Evolutionary conservation across 192 early-diverging fungal genomes (phyloP).

Genomic region (Coemansia sp.): DNA sequence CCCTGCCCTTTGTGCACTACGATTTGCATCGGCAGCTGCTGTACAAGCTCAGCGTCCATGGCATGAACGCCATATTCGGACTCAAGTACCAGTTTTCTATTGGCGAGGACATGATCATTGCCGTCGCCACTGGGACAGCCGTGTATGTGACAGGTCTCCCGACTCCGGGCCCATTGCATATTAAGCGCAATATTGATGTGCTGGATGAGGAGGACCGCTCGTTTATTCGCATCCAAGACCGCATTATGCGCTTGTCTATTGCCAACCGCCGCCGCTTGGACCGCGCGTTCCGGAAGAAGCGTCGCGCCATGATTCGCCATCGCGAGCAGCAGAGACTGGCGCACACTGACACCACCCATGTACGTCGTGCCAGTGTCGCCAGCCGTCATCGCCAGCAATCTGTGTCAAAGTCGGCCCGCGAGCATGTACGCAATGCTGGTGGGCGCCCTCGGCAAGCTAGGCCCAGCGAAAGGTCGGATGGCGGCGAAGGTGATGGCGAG

Average conservation of each 20-base stretch:
- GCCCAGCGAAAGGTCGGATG: neutral
- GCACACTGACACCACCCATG: conserved; percentile 1
- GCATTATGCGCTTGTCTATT: conserved; percentile 66
- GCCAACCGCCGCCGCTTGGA: conserved; percentile 65
- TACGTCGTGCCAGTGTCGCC: neutral
- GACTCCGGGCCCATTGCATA: conserved; percentile 65
- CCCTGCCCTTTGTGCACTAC: conserved; percentile 80
- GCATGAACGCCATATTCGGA: conserved; percentile 76
- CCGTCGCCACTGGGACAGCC: conserved; percentile 71
- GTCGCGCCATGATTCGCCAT: conserved; percentile 19
- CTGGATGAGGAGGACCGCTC: conserved; percentile 70
- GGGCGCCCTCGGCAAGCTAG: neutral
- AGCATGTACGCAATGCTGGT: neutral
- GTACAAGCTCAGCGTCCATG: conserved; percentile 75
- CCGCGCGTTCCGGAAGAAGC: conserved; percentile 41
- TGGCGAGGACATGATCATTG: conserved; percentile 59
- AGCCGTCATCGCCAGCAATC: neutral
- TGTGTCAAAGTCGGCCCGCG: conserved; percentile 11
- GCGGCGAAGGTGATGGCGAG: neutral
- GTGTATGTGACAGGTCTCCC: conserved; percentile 69
- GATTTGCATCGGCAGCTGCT: conserved; percentile 79
- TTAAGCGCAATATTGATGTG: conserved; percentile 70
- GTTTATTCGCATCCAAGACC: conserved; percentile 66
- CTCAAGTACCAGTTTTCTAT: conserved; percentile 55
- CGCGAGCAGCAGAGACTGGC: conserved; percentile 21